phyloP scores from a whole-genome alignment of 345 rosid species.

The Zanthoxylum bungeanum region DNA sequence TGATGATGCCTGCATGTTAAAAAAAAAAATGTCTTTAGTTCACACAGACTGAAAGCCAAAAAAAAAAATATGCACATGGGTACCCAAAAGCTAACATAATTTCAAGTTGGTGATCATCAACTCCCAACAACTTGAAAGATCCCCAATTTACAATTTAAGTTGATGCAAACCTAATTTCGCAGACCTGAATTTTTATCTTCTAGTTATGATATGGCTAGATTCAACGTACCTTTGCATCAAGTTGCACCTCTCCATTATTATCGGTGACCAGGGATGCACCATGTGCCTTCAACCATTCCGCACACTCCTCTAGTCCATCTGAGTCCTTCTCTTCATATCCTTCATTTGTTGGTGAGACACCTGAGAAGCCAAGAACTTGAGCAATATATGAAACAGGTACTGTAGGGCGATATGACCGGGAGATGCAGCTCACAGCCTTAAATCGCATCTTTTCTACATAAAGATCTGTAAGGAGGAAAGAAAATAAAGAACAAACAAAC shows the following conservation, averaged over 20 bases:
- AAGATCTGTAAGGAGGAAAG: slow-evolving; percentile 54
- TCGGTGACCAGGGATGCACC: slow-evolving; percentile 69
- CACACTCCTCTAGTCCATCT: slow-evolving; percentile 65
- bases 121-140: background rate
- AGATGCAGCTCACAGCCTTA: slow-evolving; percentile 84
- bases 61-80: background rate
- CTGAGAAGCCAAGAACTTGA: slow-evolving; percentile 67
- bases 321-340: slow-evolving; percentile 53
- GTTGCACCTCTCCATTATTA: slow-evolving; percentile 62
- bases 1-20: slow-evolving; percentile 63
- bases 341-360: slow-evolving; percentile 30
- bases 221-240: slow-evolving; percentile 71
- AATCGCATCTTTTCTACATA: slow-evolving; percentile 90
- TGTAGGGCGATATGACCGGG: slow-evolving; percentile 87
- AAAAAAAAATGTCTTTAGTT: background rate
- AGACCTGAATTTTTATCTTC: background rate
- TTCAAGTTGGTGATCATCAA: background rate
- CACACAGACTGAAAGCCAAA: background rate
- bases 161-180: background rate
- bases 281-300: slow-evolving; percentile 87
- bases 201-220: background rate
- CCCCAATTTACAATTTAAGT: background rate
- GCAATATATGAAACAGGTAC: slow-evolving; percentile 73
- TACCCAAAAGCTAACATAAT: background rate
- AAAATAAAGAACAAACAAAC: background rate